Percentiles rank a stretch among this genome's conserved stretches.
These are phyloP conservation scores for Candida succiphila DNA, from an alignment of 805 yeast genomes.

Conservation along the genomic window DNA sequence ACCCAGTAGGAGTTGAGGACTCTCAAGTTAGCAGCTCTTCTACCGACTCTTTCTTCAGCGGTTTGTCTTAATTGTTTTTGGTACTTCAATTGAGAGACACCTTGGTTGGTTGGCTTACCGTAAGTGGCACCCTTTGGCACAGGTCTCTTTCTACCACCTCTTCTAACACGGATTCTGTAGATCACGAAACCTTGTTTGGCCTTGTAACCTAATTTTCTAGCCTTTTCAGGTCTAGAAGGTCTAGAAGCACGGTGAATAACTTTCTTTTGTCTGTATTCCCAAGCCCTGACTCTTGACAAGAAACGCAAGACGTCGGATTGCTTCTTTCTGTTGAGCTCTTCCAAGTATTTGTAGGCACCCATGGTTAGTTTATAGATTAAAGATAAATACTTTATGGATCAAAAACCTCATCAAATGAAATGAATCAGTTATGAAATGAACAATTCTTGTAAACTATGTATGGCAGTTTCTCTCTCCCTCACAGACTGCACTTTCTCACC, in stretches of 20 bases:
- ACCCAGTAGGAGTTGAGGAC: slow-evolving; percentile 99
- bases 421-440: too few relatives aligned
- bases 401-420: too few relatives aligned
- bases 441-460: background rate
- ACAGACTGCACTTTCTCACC: too few relatives aligned
- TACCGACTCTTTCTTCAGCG: slow-evolving; percentile 99
- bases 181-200: slow-evolving; percentile 99
- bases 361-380: slow-evolving; percentile 45
- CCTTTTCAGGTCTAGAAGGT: slow-evolving; percentile 99
- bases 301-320: slow-evolving; percentile 99
- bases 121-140: slow-evolving; percentile 99
- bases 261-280: slow-evolving; percentile 99
- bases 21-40: slow-evolving; percentile 98
- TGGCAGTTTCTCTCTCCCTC: too few relatives aligned
- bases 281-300: slow-evolving; percentile 98
- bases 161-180: slow-evolving; percentile 98
- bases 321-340: slow-evolving; percentile 99
- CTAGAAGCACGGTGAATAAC: slow-evolving; percentile 98
- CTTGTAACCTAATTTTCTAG: slow-evolving; percentile 99
- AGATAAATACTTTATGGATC: background rate
- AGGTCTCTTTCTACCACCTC: slow-evolving; percentile 99
- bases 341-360: slow-evolving; percentile 99
- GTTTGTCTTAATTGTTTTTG: slow-evolving; percentile 96
- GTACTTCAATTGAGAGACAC: slow-evolving; percentile 98
- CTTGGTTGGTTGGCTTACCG: slow-evolving; percentile 99